Base-by-base conservation (phyloP, 140 eudicot genomes). In the Stevia rebaudiana region DNA sequence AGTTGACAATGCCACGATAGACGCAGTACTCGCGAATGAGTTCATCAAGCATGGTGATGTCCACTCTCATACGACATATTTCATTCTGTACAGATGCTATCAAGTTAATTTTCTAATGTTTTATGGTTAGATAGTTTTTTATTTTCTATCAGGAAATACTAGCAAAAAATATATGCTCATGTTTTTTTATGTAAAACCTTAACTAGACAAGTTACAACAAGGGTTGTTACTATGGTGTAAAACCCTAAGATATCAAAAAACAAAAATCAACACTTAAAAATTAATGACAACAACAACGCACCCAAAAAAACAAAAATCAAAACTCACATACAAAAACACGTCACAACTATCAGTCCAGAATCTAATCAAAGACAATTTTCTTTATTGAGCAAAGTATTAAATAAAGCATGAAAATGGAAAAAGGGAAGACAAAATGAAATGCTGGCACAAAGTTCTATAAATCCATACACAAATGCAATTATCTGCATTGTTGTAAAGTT, bases 11-110 rank as follows among this genome's bases (percentile, higher is more conserved):
- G 72, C 99, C 97, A 79, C 99, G 83, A 43, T 92, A 92, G 54
- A 92, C 62, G 62, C 99, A 92, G 71, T 88, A 92, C 79, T 92
- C 99, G 18, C 63, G 97, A 68, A 92, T 85, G 50, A 92, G 99
- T 64, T 85, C 97, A 58, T 92, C 99, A 33, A 92, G 83, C 78
- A 83, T 23, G 33, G 90, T 78, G 11, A 75, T 50, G 61, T 92
- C 82, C 78, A 92, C 52, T 70, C 85, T 85, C 95, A 88, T 88
- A 66, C 99, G 84, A 70, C 99, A 85, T 61, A 88, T 77, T 71
- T 92, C 99, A 67, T 92, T 92, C 99, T 92, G 94, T 59, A 77
- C 43, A 54, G 16, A 64, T 50, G 70, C 15, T 21, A 57, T 13
- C 41, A 62, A 21, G 59, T 35, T 56, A 12, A 51, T 33, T 48